A percentile compares a stretch with the other conserved stretches of the same genome.
Conservation (phyloP, 2,329 filamentous ascomycete genomes). For the Aphanoascus verrucosus region DNA sequence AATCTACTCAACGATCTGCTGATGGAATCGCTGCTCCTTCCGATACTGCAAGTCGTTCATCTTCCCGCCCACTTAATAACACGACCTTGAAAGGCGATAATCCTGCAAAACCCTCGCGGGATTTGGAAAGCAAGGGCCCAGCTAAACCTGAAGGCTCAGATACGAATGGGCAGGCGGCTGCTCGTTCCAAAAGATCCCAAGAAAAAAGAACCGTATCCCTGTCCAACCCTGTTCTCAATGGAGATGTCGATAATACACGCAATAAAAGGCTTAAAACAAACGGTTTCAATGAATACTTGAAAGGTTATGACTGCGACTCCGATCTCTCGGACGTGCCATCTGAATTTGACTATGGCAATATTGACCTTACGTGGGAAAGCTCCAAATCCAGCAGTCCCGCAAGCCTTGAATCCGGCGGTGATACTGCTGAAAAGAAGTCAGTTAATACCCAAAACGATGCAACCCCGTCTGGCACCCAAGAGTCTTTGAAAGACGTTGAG, state of each 20-base stretch:
- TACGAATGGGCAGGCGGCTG: background rate
- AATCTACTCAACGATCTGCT: background rate
- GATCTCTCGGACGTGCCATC: slow-evolving; percentile 3
- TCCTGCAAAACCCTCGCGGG: no score
- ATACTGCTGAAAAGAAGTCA: background rate
- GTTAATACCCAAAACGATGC: background rate
- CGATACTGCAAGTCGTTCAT: background rate
- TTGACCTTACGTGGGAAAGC: slow-evolving; percentile 2
- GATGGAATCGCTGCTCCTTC: background rate
- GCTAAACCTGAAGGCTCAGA: background rate
- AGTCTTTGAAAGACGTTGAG: no score
- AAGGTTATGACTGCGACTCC: slow-evolving; percentile 5
- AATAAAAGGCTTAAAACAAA: no score
- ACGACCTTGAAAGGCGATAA: background rate
- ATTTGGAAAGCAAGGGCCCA: background rate
- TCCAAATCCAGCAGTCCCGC: background rate
- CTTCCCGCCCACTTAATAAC: background rate
- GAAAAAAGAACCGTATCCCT: background rate
- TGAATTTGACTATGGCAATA: background rate
- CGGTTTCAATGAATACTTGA: background rate
- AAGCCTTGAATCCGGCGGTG: background rate
- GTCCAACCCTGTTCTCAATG: background rate
- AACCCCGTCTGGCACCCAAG: background rate
- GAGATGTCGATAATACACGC: background rate
- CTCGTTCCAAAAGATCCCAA: background rate